Conservation (phyloP, 1,139 yeast genomes). For the Yamadazyma songkhlaensis region DNA sequence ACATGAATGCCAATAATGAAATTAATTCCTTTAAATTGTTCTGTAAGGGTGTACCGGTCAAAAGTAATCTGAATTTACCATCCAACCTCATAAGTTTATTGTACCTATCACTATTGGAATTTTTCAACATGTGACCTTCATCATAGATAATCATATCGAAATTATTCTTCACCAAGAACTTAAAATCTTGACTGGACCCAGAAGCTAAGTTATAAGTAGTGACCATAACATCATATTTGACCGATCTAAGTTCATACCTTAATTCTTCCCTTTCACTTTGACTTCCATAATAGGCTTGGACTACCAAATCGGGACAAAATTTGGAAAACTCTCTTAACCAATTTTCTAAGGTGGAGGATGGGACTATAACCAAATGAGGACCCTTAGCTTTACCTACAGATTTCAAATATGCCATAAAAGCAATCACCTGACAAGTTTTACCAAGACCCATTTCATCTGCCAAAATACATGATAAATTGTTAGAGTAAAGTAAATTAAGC, state of each 20-base stretch:
- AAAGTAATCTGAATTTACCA: constrained; percentile 76
- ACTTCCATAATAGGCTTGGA: constrained; percentile 92
- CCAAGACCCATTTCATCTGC: constrained; percentile 99
- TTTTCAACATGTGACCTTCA: constrained; percentile 96
- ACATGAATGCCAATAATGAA: constrained; percentile 83
- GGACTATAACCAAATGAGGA: constrained; percentile 92
- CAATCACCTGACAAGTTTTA: constrained; percentile 91
- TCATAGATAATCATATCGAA: constrained; percentile 92
- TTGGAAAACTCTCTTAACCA: constrained; percentile 94
- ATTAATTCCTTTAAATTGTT: constrained; percentile 88
- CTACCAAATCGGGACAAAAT: constrained; percentile 77
- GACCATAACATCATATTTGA: constrained; percentile 80
- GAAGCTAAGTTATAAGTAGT: constrained; percentile 93
- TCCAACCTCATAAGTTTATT: constrained; percentile 76
- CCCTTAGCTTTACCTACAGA: constrained; percentile 88
- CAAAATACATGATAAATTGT: constrained; percentile 81
- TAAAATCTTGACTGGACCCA: constrained; percentile 78
- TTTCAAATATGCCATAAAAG: constrained; percentile 85
- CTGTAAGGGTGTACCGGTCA: constrained; percentile 97
- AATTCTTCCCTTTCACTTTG: constrained; percentile 82
- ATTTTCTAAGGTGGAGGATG: constrained; percentile 93
- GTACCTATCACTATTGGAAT: constrained; percentile 85
- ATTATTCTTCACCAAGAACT: constrained; percentile 67
- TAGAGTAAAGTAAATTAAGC: constrained; percentile 76
- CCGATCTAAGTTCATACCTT: constrained; percentile 60